Evolutionary conservation across 2,329 filamentous ascomycete genomes (phyloP), one percentile per base, ranked within the genome.

Genomic region (Hymenotorrendiella dingleyae): DNA sequence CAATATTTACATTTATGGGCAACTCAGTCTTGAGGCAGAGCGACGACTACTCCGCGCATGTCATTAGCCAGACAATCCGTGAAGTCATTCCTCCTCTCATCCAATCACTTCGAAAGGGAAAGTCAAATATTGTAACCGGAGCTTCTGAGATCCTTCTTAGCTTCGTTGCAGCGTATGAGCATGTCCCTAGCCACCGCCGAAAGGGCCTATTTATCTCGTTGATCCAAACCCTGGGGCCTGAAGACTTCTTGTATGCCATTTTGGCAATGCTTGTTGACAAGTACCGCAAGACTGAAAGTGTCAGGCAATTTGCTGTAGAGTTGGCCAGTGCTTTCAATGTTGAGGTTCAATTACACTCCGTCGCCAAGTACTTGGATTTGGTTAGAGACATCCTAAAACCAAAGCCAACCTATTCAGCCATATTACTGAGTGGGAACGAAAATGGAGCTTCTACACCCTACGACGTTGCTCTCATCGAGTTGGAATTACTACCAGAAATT

Each of bases 1-100:
- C 93, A 10, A 91, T 98, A 40, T 98, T 98, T 67, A 97, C 93
- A 0, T 96, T 97, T 62, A 96, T 97, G 83, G 89, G 91, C 30
- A 85, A 84, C 32, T 95, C 87, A 3, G 83, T 96, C 16, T 74
- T 98, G 37, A 82, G 86, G 36, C 91, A 96, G 66, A 88, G 87
- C 55, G 94, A 98, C 57, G 91, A 97, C 55, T 97, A 96, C 67
- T 97, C 93, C 17, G 89, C 90, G 10, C 87, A 95, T 62, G 91
- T 98, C 23, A 91, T 96, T 45, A 88, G 94, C 56, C 89, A 88
- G 69, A 97, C 93, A 2, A 90, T 98, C 55, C 86, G 89, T 48
- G 85, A 91, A 55, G 90, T 98, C 17, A 86, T 98, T 22, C 94
- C 94, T 19, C 89, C 91, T 11, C 71, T 98, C 33, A 88, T 96